Evolutionary conservation across 2,329 filamentous ascomycete genomes (phyloP).

Genomic region (Sclerotinia sclerotiorum): DNA sequence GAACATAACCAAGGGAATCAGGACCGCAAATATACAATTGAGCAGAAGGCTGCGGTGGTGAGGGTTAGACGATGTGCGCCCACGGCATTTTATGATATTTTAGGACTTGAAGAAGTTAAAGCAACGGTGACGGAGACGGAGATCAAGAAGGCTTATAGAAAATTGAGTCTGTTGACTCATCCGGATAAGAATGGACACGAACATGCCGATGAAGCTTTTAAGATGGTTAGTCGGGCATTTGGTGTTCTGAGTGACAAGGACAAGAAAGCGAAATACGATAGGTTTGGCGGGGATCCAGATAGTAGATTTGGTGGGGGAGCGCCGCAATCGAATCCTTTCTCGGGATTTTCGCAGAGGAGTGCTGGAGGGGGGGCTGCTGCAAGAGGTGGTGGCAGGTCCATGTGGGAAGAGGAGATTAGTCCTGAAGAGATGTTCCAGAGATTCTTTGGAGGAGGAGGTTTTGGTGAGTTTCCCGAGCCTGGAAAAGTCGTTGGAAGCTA

Average conservation of each 20-base stretch:
- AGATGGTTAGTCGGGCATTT: slow-evolving; percentile 94
- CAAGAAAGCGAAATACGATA: slow-evolving; percentile 86
- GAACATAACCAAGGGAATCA: slow-evolving; percentile 58
- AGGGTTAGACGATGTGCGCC: slow-evolving; percentile 80
- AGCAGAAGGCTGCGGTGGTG: slow-evolving; percentile 89
- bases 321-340: slow-evolving; percentile 57
- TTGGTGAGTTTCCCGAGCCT: slow-evolving; percentile 45
- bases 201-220: slow-evolving; percentile 95
- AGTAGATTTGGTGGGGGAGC: slow-evolving; percentile 70
- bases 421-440: slow-evolving; percentile 96
- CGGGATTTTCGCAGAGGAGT: slow-evolving; percentile 55
- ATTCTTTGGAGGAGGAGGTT: slow-evolving; percentile 79
- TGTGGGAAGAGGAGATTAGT: slow-evolving; percentile 89
- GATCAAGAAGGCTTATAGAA: slow-evolving; percentile 97
- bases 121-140: slow-evolving; percentile 72
- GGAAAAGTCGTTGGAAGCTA: slow-evolving; percentile 22
- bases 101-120: slow-evolving; percentile 67
- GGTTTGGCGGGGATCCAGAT: slow-evolving; percentile 89
- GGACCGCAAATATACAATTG: slow-evolving; percentile 73
- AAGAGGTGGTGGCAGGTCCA: slow-evolving; percentile 53
- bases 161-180: slow-evolving; percentile 90
- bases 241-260: slow-evolving; percentile 90
- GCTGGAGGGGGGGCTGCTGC: slow-evolving; percentile 34
- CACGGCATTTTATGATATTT: slow-evolving; percentile 94
- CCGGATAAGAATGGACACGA: slow-evolving; percentile 98